A percentile compares a stretch with the other conserved stretches of the same genome.
Evolutionary conservation across 2,329 filamentous ascomycete genomes (phyloP).

Genomic region (Monascus ruber): DNA sequence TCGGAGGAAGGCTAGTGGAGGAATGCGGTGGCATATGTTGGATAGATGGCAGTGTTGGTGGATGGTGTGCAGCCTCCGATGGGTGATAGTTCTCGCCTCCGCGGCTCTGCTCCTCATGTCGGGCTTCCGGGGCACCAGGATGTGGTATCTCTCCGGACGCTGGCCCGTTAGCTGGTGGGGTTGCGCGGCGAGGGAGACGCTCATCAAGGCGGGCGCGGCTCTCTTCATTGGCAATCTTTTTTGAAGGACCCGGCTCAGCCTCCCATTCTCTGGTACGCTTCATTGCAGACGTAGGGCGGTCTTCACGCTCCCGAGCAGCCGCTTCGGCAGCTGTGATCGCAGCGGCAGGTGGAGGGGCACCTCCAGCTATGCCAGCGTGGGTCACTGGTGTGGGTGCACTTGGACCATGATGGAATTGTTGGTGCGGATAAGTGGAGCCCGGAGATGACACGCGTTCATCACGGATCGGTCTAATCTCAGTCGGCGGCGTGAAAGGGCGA

Average conservation of each 20-base stretch:
- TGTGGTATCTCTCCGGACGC: slow-evolving; percentile 59
- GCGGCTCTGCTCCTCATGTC: slow-evolving; percentile 58
- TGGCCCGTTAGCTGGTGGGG: slow-evolving; percentile 43
- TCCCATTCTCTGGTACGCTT: slow-evolving; percentile 94
- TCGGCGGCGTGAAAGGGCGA: slow-evolving; percentile 63
- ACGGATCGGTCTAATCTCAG: slow-evolving; percentile 69
- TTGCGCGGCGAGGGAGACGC: slow-evolving; percentile 64
- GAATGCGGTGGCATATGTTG: slow-evolving; percentile 34
- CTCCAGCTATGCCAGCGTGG: slow-evolving; percentile 50
- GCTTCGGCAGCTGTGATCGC: slow-evolving; percentile 58
- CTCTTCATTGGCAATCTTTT: slow-evolving; percentile 85
- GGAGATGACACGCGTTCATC: slow-evolving; percentile 87
- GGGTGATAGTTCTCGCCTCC: slow-evolving; percentile 75
- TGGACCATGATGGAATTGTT: slow-evolving; percentile 65
- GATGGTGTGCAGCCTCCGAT: slow-evolving; percentile 83
- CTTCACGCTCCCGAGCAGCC: slow-evolving; percentile 54
- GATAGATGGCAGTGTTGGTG: slow-evolving; percentile 47
- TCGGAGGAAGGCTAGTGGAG: slow-evolving; percentile 46
- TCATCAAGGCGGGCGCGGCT: slow-evolving; percentile 78
- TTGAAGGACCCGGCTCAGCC: slow-evolving; percentile 55
- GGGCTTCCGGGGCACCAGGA: slow-evolving; percentile 64
- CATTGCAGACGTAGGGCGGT: slow-evolving; percentile 63
- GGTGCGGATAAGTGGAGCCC: slow-evolving; percentile 71
- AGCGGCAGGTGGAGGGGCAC: slow-evolving; percentile 55
- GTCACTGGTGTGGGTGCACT: slow-evolving; percentile 39